Base-by-base conservation (phyloP, 1,284 basidiomycete species). In the Heimioporus punctisporus region DNA sequence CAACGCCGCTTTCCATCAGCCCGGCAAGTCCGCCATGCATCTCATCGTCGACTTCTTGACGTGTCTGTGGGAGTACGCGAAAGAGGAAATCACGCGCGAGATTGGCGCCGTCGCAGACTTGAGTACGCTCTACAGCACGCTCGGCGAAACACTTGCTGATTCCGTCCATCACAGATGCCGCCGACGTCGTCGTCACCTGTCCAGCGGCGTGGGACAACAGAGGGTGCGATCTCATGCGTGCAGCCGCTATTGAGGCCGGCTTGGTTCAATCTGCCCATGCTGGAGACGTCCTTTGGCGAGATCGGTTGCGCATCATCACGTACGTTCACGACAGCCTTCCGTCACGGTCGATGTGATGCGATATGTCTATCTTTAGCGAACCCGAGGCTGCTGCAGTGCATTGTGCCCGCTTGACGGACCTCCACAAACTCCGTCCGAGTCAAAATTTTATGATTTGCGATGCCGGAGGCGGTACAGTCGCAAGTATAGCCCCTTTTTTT, bases 341-440 rank as follows among this genome's bases (percentile, higher is more conserved):
- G 31, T 49, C 46, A 50, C 56, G 43, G 46, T 17, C 42, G 17
- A 26, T 28, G 17, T 31, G 40, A 26, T 15, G 48, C 62, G 45
- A 60, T 46, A 15, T 19, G 21, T 45, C 51, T 52, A 46, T 57
- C 37, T 51, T 51, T 55, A 85, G 83, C 26, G 91, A 93, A 64
- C 89, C 90, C 19, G 92, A 93, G 71, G 91, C 92, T 2, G 91
- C 91, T 17, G 92, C 92, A 19, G 88, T 93, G 5, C 90, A 93
- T 56, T 93, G 90, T 58, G 90, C 87, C 3, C 82, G 87, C 58
- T 74, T 93, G 48, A 89, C 88, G 21, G 83, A 89, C 56, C 74
- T 93, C 8, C 88, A 92, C 70, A 85, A 85, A 61, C 75, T 93
- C 47, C 84, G 82, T 46, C 80, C 89, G 1, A 88, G 84, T 43